Percentiles rank a stretch among this genome's conserved stretches.
phyloP scores from a whole-genome alignment of 2,329 filamentous ascomycete species.

The Huntiella abstrusa region DNA sequence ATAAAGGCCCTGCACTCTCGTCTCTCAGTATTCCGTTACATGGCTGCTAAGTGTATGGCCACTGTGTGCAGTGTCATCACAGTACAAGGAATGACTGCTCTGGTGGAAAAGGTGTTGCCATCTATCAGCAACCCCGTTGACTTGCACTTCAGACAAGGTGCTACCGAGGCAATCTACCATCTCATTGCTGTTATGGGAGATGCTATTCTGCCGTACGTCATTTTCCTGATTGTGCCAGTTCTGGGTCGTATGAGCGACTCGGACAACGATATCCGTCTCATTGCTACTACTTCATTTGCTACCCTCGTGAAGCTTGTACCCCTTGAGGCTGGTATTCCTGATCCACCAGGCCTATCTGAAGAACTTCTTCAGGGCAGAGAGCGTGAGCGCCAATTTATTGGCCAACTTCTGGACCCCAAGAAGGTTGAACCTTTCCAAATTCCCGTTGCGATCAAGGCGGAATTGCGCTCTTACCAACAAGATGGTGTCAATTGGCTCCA shows the following conservation, averaged over 20 bases:
- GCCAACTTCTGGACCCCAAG: conserved; percentile 87
- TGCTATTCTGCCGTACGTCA: conserved; percentile 86
- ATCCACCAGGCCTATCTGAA: conserved; percentile 80
- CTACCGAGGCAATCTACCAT: conserved; percentile 90
- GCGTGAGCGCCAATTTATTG: conserved; percentile 87
- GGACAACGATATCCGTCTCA: conserved; percentile 81
- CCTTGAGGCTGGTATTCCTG: conserved; percentile 89
- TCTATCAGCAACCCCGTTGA: conserved; percentile 83
- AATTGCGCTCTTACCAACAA: conserved; percentile 91
- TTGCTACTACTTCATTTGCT: conserved; percentile 92
- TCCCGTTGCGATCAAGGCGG: conserved; percentile 90
- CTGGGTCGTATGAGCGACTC: conserved; percentile 97
- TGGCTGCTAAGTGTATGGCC: conserved; percentile 90
- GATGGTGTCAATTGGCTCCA: conserved; percentile 98
- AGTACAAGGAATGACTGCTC: conserved; percentile 83
- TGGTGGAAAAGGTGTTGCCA: conserved; percentile 83
- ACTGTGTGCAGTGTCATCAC: conserved; percentile 95
- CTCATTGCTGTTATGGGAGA: conserved; percentile 98
- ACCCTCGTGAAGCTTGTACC: conserved; percentile 94
- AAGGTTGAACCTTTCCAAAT: conserved; percentile 91
- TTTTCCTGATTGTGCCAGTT: conserved; percentile 95
- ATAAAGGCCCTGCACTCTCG: conserved; percentile 75
- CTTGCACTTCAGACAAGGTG: conserved; percentile 74
- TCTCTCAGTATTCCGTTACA: conserved; percentile 85
- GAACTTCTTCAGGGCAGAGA: conserved; percentile 80